A percentile compares a stretch with the other conserved stretches of the same genome.
Evolutionary conservation across 1,284 basidiomycete species (phyloP).

Genomic region (Sanghuangporus sanghuang): DNA sequence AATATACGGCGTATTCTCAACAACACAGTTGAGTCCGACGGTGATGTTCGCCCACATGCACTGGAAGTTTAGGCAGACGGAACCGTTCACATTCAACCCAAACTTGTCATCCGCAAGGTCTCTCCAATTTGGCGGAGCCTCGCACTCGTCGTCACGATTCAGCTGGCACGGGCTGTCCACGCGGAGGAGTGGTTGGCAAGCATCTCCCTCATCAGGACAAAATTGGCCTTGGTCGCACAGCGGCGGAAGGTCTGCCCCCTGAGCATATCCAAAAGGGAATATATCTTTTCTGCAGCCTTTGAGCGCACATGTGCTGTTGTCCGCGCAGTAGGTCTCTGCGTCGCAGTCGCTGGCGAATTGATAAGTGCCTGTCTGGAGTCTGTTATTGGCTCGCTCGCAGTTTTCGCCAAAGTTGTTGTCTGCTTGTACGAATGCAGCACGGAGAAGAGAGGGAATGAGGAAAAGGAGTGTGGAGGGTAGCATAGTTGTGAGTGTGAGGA

Average conservation of each 20-base stretch:
- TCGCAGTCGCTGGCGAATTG: constrained; percentile 78
- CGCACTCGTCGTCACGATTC: constrained; percentile 84
- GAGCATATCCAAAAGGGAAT: constrained; percentile 64
- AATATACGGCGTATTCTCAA: constrained; percentile 77
- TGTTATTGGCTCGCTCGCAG: constrained; percentile 53
- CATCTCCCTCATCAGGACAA: constrained; percentile 82
- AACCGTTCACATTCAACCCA: constrained; percentile 74
- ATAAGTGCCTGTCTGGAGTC: constrained; percentile 68
- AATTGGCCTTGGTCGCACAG: constrained; percentile 61
- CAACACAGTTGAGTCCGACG: constrained; percentile 54
- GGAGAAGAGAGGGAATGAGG: constrained; percentile 31
- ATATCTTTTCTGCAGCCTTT: constrained; percentile 75
- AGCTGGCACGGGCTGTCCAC: constrained; percentile 76
- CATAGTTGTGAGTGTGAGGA: constrained; percentile 19
- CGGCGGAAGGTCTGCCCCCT: constrained; percentile 44
- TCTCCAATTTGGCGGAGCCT: constrained; percentile 55
- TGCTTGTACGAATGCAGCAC: constrained; percentile 37
- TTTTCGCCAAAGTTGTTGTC: constrained; percentile 37
- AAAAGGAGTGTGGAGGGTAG: constrained; percentile 38
- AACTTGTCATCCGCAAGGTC: constrained; percentile 56
- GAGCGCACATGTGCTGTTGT: constrained; percentile 49
- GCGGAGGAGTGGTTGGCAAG: constrained; percentile 55
- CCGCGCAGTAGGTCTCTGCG: constrained; percentile 59
- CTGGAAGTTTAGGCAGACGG: constrained; percentile 64
- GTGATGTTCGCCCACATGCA: constrained; percentile 72